Percentiles rank a stretch among this genome's conserved stretches.
Evolutionary conservation across 2,329 filamentous ascomycete species (phyloP).

Genomic region (Cladophialophora bantiana): DNA sequence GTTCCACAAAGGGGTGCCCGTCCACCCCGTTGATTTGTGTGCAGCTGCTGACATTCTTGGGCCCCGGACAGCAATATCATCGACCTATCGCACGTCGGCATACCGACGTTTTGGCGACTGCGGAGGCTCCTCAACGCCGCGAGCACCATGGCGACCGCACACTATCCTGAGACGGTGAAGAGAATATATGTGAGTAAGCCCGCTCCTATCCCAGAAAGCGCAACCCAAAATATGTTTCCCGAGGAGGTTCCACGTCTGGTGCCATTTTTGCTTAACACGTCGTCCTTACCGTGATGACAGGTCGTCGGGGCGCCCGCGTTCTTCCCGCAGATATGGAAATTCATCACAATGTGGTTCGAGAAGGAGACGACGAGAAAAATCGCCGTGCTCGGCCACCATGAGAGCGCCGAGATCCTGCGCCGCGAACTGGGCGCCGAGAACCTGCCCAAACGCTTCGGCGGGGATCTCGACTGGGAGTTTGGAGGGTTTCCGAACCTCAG

Average conservation of each 20-base stretch:
- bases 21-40: not conserved
- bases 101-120: slow-evolving; percentile 20
- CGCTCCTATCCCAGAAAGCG: not conserved
- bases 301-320: slow-evolving; percentile 58
- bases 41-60: not conserved
- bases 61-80: slow-evolving; percentile 14
- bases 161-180: slow-evolving; percentile 26
- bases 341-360: slow-evolving; percentile 91
- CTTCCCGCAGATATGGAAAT: slow-evolving; percentile 90
- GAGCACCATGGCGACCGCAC: slow-evolving; percentile 25
- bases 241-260: too few species aligned
- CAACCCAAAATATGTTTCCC: too few species aligned
- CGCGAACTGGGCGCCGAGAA: slow-evolving; percentile 19
- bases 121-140: slow-evolving; percentile 19
- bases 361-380: slow-evolving; percentile 29
- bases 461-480: slow-evolving; percentile 24
- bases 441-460: slow-evolving; percentile 20
- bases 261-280: too few species aligned
- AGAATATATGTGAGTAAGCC: slow-evolving; percentile 20
- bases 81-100: slow-evolving; percentile 18
- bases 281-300: not conserved
- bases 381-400: slow-evolving; percentile 15
- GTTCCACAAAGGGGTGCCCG: not conserved
- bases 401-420: slow-evolving; percentile 12
- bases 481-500: slow-evolving; percentile 17